Conservation (phyloP, 164 flowering plant genomes). For the Akebia trifoliata region DNA sequence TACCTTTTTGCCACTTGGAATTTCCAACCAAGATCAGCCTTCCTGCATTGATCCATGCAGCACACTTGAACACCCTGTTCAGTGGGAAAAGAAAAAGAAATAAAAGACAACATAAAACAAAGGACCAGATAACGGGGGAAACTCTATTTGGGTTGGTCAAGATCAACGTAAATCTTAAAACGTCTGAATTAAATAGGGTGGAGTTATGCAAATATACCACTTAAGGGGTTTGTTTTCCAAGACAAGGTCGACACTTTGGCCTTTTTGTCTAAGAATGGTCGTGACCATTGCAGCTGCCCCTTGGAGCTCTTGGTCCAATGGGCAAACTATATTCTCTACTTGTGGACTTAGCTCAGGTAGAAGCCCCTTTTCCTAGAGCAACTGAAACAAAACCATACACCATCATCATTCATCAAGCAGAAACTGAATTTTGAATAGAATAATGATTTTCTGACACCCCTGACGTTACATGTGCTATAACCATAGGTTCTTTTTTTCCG, state of each 20-base stretch:
- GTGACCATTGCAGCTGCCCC: constrained; percentile 71
- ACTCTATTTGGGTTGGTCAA: neutral
- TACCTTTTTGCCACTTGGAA: constrained; percentile 72
- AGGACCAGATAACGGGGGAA: neutral
- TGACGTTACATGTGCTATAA: neutral
- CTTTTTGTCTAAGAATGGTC: constrained; percentile 61
- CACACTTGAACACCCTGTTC: constrained; percentile 77
- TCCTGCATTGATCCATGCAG: constrained; percentile 60
- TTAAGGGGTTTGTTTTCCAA: constrained; percentile 78
- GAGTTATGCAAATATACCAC: constrained; percentile 39
- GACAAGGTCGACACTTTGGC: constrained; percentile 77
- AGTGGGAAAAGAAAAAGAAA: neutral
- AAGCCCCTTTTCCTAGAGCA: constrained; percentile 79
- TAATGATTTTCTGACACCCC: no score
- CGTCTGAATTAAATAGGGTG: no score
- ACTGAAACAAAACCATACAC: constrained; percentile 26
- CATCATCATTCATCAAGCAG: neutral
- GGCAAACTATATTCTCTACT: constrained; percentile 73
- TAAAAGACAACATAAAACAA: neutral
- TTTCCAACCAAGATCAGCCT: constrained; percentile 71
- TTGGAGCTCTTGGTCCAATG: constrained; percentile 67
- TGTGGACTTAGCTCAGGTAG: constrained; percentile 51
- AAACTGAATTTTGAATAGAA: neutral
- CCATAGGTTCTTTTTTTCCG: no score
- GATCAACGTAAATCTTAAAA: no score